Base-by-base conservation (phyloP, 1,139 yeast genomes). In the Diutina siamensis region DNA sequence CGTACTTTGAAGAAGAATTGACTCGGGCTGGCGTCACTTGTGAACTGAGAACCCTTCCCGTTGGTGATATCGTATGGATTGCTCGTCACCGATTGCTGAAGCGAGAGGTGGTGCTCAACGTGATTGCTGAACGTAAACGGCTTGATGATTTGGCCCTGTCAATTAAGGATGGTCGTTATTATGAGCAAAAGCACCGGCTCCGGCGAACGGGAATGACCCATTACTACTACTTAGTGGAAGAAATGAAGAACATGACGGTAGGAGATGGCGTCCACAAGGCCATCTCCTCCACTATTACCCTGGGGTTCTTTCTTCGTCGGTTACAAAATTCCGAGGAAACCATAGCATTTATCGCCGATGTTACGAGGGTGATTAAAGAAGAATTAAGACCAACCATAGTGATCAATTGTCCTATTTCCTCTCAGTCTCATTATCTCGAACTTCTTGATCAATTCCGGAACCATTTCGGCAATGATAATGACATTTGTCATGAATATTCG, bases 61-160 rank as follows among this genome's bases (percentile, higher is more conserved):
- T 89, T 1, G 97, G 98, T 1, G 99, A 94, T 65, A 80, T 83
- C 1, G 54, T 84, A 9, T 94, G 98, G 98, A 71, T 88, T 3
- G 98, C 97, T 0, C 72, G 72, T 49, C 74, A 88, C 56, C 72
- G 65, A 46, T 55, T 50, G 0, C 76, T 85, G 0, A 71, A 74
- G 1, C 72, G 73, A 48, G 81, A 80, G 48, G 88, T 81, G 2
- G 81, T 86, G 1, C 62, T 94, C 19, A 86, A 89, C 56, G 80
- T 76, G 51, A 82, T 92, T 25, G 73, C 94, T 47, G 99, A 94
- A 61, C 71, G 99, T 36, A 94, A 94, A 61, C 67, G 96, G 48
- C 62, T 88, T 41, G 95, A 86, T 57, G 99, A 94, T 66, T 72
- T 94, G 55, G 83, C 84, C 0, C 59, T 71, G 44, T 85, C 96